A percentile compares a stretch with the other conserved stretches of the same genome.
Conservation (phyloP, 2,329 filamentous ascomycete genomes). For the Alternaria triticimaculans region DNA sequence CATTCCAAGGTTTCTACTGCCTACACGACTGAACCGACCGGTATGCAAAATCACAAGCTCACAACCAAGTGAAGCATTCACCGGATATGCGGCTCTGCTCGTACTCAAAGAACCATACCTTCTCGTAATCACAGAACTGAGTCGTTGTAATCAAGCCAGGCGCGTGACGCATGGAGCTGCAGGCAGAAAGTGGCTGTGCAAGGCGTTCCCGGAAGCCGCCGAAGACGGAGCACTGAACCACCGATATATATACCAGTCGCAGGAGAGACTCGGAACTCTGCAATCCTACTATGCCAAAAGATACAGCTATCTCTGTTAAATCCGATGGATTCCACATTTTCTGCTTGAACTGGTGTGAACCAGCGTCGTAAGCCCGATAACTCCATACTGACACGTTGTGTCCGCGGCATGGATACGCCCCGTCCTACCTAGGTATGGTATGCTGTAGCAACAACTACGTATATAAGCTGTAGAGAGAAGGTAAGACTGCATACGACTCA, state of each 20-base stretch:
- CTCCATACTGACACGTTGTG: not conserved
- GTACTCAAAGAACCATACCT: not conserved
- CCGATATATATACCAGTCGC: not conserved
- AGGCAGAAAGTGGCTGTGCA: not conserved
- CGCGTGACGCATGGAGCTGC: not conserved
- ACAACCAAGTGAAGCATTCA: not conserved
- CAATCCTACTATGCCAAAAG: not conserved
- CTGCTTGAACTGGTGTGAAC: not conserved
- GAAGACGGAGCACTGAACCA: not conserved
- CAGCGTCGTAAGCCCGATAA: not conserved
- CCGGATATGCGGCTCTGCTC: conserved; percentile 1
- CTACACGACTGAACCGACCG: not conserved
- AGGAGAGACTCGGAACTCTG: not conserved
- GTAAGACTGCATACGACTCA: not conserved
- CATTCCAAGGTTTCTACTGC: not conserved
- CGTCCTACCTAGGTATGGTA: not conserved
- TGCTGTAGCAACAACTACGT: not conserved
- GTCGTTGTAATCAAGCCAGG: not conserved
- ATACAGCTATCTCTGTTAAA: not conserved
- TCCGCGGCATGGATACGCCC: not conserved
- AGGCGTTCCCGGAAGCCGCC: not conserved
- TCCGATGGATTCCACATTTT: not conserved
- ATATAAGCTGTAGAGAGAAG: not conserved
- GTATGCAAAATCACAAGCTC: not conserved
- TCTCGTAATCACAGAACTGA: not conserved